Evolutionary conservation across 257 asterid genomes (phyloP).

Genomic region (Primulina huaijiensis): DNA sequence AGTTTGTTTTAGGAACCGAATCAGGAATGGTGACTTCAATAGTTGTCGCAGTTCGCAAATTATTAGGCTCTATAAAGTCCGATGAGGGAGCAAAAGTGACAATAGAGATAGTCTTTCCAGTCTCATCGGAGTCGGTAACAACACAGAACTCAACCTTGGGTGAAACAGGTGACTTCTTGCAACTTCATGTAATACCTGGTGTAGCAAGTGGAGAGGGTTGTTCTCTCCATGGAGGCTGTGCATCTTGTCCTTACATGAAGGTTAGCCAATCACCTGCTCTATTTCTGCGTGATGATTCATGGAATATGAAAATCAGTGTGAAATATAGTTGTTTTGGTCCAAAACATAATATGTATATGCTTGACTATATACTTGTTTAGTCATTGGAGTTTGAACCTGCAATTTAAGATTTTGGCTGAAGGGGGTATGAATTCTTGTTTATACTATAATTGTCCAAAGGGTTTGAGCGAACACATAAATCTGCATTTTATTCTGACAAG

Average conservation of each 20-base stretch:
- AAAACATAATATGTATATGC: neutral
- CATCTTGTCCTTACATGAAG: slow-evolving; percentile 99
- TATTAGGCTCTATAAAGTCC: slow-evolving; percentile 44
- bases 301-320: neutral
- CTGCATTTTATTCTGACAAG: neutral
- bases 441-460: no score
- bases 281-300: neutral
- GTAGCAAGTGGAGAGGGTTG: slow-evolving; percentile 96
- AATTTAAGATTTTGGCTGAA: no score
- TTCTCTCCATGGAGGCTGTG: slow-evolving; percentile 99
- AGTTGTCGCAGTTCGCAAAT: slow-evolving; percentile 66
- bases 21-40: slow-evolving; percentile 97
- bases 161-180: slow-evolving; percentile 36
- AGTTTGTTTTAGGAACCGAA: slow-evolving; percentile 93
- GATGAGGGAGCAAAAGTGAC: slow-evolving; percentile 49
- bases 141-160: slow-evolving; percentile 42
- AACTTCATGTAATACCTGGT: slow-evolving; percentile 69
- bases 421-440: no score
- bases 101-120: slow-evolving; percentile 90
- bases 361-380: neutral
- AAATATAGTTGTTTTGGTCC: neutral
- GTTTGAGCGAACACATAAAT: no score
- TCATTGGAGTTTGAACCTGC: no score
- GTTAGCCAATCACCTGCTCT: slow-evolving; percentile 34
- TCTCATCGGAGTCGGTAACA: slow-evolving; percentile 81